Percentiles rank a stretch among this genome's conserved stretches.
Conservation (phyloP, 2,329 filamentous ascomycete species). For the Ophiostoma angusticollis region DNA sequence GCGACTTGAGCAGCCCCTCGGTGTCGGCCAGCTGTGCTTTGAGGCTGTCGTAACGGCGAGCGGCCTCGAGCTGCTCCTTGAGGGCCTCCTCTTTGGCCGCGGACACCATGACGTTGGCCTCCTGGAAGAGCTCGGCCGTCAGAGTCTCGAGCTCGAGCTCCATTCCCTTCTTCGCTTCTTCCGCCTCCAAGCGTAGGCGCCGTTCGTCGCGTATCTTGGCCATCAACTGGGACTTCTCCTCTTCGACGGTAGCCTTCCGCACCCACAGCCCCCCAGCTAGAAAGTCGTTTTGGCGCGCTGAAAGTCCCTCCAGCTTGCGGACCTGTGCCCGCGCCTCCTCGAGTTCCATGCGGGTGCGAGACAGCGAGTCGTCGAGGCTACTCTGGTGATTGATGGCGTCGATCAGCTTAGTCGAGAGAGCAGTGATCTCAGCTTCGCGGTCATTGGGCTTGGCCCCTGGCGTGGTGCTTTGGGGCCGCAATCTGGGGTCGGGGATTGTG, state of each 20-base stretch:
- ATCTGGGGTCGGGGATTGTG: slow-evolving; percentile 54
- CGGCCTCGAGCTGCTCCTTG: slow-evolving; percentile 65
- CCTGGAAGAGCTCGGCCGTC: slow-evolving; percentile 88
- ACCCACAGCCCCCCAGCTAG: slow-evolving; percentile 65
- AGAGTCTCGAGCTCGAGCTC: slow-evolving; percentile 85
- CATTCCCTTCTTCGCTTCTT: slow-evolving; percentile 75
- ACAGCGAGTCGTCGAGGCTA: slow-evolving; percentile 74
- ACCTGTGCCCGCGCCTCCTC: slow-evolving; percentile 58
- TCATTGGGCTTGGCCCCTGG: slow-evolving; percentile 33
- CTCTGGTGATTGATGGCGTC: slow-evolving; percentile 97
- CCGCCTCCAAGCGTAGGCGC: slow-evolving; percentile 47
- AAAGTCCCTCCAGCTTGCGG: slow-evolving; percentile 49
- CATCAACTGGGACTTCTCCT: slow-evolving; percentile 50
- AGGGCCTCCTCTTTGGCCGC: slow-evolving; percentile 81
- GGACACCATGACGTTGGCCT: slow-evolving; percentile 97
- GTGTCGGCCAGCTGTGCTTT: slow-evolving; percentile 76
- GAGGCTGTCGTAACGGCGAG: slow-evolving; percentile 79
- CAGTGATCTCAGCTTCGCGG: slow-evolving; percentile 63
- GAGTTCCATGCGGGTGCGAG: slow-evolving; percentile 70
- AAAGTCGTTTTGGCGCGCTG: slow-evolving; percentile 58
- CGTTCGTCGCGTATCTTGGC: slow-evolving; percentile 52
- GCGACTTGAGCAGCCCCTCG: slow-evolving; percentile 70
- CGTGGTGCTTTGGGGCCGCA: slow-evolving; percentile 35
- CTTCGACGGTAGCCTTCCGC: slow-evolving; percentile 59
- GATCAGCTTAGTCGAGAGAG: slow-evolving; percentile 88